phyloP scores from a whole-genome alignment of 2,329 filamentous ascomycete species.

The Scedosporium aurantiacum region DNA sequence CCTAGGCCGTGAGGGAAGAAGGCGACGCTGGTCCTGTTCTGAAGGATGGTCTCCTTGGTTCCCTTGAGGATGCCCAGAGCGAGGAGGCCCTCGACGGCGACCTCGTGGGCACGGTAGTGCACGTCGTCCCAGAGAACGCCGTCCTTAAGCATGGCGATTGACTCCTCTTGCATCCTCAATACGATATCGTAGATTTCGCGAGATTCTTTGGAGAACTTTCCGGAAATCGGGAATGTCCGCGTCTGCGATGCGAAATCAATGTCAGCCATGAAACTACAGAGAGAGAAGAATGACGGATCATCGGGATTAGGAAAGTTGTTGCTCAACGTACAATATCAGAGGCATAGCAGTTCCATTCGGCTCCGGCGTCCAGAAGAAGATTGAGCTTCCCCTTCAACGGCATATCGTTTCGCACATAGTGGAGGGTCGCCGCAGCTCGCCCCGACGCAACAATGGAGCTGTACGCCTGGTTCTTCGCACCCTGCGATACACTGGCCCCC shows the following conservation, averaged over 20 bases:
- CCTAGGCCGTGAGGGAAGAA: slow-evolving; percentile 90
- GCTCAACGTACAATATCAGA: slow-evolving; percentile 45
- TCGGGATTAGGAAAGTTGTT: neutral
- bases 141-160: slow-evolving; percentile 59
- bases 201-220: slow-evolving; percentile 58
- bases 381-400: slow-evolving; percentile 62
- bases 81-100: slow-evolving; percentile 72
- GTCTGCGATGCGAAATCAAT: slow-evolving; percentile 38
- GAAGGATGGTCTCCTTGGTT: slow-evolving; percentile 60
- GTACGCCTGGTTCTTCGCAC: slow-evolving; percentile 77
- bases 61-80: slow-evolving; percentile 62
- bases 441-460: slow-evolving; percentile 76
- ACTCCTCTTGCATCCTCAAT: slow-evolving; percentile 73
- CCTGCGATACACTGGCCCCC: slow-evolving; percentile 61
- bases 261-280: neutral
- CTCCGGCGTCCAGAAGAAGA: slow-evolving; percentile 74
- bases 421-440: slow-evolving; percentile 69
- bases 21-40: slow-evolving; percentile 68
- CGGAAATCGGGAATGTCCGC: slow-evolving; percentile 72
- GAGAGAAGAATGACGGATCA: neutral
- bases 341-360: slow-evolving; percentile 63
- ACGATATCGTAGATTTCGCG: slow-evolving; percentile 74
- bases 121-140: slow-evolving; percentile 74
- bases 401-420: slow-evolving; percentile 74
- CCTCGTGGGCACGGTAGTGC: slow-evolving; percentile 66